Percentiles rank a stretch among this genome's conserved stretches.
phyloP scores from a whole-genome alignment of 192 early-diverging fungal species.

The Obelidium mucronatum region DNA sequence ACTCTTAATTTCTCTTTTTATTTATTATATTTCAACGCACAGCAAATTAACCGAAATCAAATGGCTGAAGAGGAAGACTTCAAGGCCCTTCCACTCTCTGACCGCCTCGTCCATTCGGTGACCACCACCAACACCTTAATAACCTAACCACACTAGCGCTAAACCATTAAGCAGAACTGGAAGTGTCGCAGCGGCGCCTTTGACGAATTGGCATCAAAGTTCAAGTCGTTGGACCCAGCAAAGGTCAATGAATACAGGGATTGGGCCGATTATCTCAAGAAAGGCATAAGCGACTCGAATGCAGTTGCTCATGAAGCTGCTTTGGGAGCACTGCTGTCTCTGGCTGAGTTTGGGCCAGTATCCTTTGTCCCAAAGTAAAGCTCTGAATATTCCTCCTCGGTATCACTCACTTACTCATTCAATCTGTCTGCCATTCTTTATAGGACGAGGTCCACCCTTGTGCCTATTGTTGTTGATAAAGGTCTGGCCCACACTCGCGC shows the following conservation, averaged over 20 bases:
- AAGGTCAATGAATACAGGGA: slow-evolving; percentile 71
- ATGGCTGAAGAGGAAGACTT: slow-evolving; percentile 74
- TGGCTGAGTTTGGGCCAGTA: slow-evolving; percentile 78
- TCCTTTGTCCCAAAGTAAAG: slow-evolving; percentile 66
- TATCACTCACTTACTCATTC: background rate
- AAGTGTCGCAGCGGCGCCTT: slow-evolving; percentile 90
- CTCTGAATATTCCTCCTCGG: background rate
- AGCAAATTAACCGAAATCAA: too few relatives aligned
- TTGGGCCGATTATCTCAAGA: slow-evolving; percentile 77
- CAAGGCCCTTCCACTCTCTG: slow-evolving; percentile 73
- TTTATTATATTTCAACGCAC: too few relatives aligned
- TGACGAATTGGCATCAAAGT: slow-evolving; percentile 75
- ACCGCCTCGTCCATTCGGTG: slow-evolving; percentile 87
- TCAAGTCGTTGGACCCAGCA: slow-evolving; percentile 70
- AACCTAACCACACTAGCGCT: too few relatives aligned
- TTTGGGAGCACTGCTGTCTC: slow-evolving; percentile 75
- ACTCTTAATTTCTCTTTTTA: too few relatives aligned
- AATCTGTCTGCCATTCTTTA: background rate
- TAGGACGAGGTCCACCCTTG: slow-evolving; percentile 73
- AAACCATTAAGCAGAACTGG: slow-evolving; percentile 72
- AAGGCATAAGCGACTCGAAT: slow-evolving; percentile 87
- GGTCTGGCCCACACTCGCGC: slow-evolving; percentile 83
- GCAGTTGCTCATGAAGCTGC: slow-evolving; percentile 91
- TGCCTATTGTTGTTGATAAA: slow-evolving; percentile 87
- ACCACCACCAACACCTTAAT: background rate